Base-by-base conservation (phyloP, 2,329 filamentous ascomycete species). In the Beauveria asiatica region DNA sequence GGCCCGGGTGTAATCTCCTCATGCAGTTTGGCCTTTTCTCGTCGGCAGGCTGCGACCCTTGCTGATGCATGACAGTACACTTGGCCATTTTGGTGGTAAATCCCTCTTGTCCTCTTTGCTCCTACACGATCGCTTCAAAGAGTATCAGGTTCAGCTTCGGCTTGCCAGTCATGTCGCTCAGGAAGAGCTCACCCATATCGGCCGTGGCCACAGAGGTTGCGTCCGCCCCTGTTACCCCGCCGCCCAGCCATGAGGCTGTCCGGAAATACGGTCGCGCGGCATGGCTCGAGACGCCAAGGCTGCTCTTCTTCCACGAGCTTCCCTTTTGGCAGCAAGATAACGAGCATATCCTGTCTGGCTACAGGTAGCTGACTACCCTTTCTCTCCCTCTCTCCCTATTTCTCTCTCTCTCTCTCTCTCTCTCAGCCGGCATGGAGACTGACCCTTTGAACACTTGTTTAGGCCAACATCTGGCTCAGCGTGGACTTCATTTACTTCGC, bases 401-500 rank as follows among this genome's bases (percentile, higher is more conserved):
- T 11, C 1, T 13, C 30, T 33, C 30, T 33, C 30, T 16, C 11
- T 33, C 30, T 33, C 5, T 13, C 33, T 37, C 33, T 6, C 33
- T 13, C 33, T 13, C 10, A 3, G 9, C 11, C 8, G 21, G 16
- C 5, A 17, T 45, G 37, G 11, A 25, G 37, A 54, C n/a, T 30
- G 17, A 39, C 30, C 19, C n/a, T 21, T 42, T 16, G 9, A 2
- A 45, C 21, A n/a, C n/a, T n/a, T 23, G 8, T 11, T 37, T 27
- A 62, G 60, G 16, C 54, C 60, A n/a, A 58, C 55, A 19, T 62
- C 60, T 23, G 49, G 50, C 23, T 65, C 63, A 13, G 49, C 55
- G 3, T 49, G 48, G 57, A 25, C 19, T 27, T 61, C 58, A 2
- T 21, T 63, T 6, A 50, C 51, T 5, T 60, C 61, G 37, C 21